phyloP scores from a whole-genome alignment of 2,329 filamentous ascomycete species.

The Paecilomyces sp. region DNA sequence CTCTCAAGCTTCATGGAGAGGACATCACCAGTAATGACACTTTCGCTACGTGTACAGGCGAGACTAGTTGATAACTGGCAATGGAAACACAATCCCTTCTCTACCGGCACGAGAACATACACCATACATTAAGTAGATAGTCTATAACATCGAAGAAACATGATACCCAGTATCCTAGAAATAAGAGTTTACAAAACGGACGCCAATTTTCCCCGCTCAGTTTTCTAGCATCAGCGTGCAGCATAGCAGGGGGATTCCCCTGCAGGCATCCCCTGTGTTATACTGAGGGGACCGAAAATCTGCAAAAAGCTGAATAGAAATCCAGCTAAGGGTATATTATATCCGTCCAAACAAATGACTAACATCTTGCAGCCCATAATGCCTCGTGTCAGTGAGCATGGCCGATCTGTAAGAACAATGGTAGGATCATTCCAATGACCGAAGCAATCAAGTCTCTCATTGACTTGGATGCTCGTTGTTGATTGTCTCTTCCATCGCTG shows the following conservation, averaged over 20 bases:
- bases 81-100: neutral
- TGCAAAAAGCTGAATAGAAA: neutral
- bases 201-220: neutral
- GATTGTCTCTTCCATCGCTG: slow-evolving; percentile 29
- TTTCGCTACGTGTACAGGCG: neutral
- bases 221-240: neutral
- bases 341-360: neutral
- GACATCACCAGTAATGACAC: neutral
- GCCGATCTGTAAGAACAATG: slow-evolving; percentile 40
- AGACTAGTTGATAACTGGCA: neutral
- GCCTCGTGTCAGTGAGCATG: slow-evolving; percentile 33
- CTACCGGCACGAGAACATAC: neutral
- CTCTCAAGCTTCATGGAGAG: neutral
- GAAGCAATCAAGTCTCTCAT: slow-evolving; percentile 40
- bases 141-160: neutral
- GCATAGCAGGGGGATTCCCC: neutral
- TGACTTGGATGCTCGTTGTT: slow-evolving; percentile 28
- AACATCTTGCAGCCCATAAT: neutral
- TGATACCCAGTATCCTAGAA: neutral
- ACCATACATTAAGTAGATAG: neutral
- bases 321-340: neutral
- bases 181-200: neutral
- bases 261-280: neutral
- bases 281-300: neutral
- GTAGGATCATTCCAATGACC: slow-evolving; percentile 41